Evolutionary conservation across 1,139 yeast genomes (phyloP).

Genomic region (Yamadazyma oceani): DNA sequence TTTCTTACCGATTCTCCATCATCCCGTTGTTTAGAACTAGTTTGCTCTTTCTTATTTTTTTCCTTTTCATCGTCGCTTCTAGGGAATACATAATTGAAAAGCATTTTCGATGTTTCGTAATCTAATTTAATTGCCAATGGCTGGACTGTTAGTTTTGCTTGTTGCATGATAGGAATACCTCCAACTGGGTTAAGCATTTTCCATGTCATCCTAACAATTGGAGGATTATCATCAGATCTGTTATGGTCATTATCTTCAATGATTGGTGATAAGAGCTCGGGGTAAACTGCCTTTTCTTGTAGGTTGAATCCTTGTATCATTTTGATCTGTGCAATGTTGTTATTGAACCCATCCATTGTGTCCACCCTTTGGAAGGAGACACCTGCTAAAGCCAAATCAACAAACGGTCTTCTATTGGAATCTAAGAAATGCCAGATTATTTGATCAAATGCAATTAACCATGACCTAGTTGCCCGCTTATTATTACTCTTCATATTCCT

Average conservation of each 20-base stretch:
- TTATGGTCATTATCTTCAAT: conserved; percentile 15
- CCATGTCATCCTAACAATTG: conserved; percentile 58
- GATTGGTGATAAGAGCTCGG: conserved; percentile 68
- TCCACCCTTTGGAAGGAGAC: conserved; percentile 63
- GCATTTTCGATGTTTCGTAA: conserved; percentile 58
- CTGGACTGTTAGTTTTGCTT: conserved; percentile 52
- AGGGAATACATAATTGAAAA: conserved; percentile 70
- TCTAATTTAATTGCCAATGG: conserved; percentile 78
- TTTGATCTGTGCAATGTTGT: conserved; percentile 57
- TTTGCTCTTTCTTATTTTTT: no score
- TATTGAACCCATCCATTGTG: conserved; percentile 53
- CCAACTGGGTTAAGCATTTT: conserved; percentile 77
- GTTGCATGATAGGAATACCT: conserved; percentile 65
- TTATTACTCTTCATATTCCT: conserved; percentile 38
- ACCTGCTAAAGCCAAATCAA: conserved; percentile 69
- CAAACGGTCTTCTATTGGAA: conserved; percentile 59
- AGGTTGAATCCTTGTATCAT: conserved; percentile 75
- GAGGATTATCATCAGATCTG: conserved; percentile 19
- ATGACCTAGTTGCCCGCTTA: conserved; percentile 27
- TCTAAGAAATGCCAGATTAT: conserved; percentile 71
- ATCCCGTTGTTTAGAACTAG: no score
- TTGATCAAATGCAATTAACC: conserved; percentile 56
- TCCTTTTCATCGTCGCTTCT: conserved; percentile 24
- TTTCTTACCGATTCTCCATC: background rate
- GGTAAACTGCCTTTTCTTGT: conserved; percentile 59